phyloP scores from a whole-genome alignment of 2,329 filamentous ascomycete species.

The Xylaria sp. region DNA sequence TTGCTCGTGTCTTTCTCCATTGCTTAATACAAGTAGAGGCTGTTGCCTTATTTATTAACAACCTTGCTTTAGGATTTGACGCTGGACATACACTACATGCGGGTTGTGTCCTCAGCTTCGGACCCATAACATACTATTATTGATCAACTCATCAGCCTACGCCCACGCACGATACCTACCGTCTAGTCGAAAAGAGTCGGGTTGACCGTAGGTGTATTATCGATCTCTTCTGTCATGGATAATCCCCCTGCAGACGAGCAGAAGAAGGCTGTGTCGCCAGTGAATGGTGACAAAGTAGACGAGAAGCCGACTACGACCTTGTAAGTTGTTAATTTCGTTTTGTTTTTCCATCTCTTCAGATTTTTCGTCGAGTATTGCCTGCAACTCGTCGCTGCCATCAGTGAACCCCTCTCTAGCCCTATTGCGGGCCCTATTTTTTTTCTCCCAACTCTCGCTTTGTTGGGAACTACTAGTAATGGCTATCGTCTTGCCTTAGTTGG shows the following conservation, averaged over 20 bases:
- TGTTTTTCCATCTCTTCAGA: not conserved
- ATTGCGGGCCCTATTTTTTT: not conserved
- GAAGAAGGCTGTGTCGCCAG: constrained; percentile 25
- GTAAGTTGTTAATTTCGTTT: constrained; percentile 27
- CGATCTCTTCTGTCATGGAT: constrained; percentile 29
- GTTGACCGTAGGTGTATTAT: no score
- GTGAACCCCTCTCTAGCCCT: not conserved
- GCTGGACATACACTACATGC: not conserved
- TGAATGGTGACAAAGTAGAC: constrained; percentile 31
- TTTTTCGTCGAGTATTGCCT: not conserved
- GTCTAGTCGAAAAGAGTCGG: not conserved
- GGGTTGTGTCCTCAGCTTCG: not conserved
- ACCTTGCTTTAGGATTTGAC: constrained; percentile 1
- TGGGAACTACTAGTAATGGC: not conserved
- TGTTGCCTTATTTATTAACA: not conserved
- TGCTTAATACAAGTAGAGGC: not conserved
- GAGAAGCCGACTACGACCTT: constrained; percentile 25
- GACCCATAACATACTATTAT: not conserved
- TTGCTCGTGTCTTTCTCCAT: not conserved
- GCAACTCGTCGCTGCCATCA: not conserved
- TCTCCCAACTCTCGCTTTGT: not conserved
- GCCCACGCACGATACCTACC: not conserved
- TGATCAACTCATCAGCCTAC: not conserved
- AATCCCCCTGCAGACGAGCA: constrained; percentile 28
- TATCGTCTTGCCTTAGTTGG: constrained; percentile 1